Evolutionary conservation across 352 stramenopile genomes (phyloP), one percentile per base, ranked within the genome.

Genomic region (Phytophthora citrophthora): DNA sequence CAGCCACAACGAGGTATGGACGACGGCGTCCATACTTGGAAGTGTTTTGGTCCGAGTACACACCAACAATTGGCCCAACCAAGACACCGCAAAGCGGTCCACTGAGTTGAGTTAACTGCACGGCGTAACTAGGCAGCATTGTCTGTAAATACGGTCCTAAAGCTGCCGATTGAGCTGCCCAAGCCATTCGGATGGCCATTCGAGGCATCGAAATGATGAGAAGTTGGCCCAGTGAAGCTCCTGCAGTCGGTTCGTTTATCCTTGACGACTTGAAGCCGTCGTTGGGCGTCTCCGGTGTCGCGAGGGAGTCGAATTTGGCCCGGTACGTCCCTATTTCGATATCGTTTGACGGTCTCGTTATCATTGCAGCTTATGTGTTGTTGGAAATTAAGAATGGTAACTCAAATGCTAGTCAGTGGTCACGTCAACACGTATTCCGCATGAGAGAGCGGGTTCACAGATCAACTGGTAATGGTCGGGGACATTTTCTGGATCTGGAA

Each of bases 111-210:
- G 77, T 81, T 8, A 86, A 49, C 58, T 86, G 76, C 31, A 89
- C 80, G 10, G 73, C 70, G 39, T 73, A 86, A 1, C 64, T 43
- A 26, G 77, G 74, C 2, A 89, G 48, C 36, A 89, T 63, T 0
- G 71, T 83, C 26, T 75, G 58, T 15, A 89, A 62, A 55, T 86
- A 86, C 16, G 80, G 80, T 10, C 77, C 77, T 2, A 89, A 18
- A 5, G 77, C 80, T 13, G 76, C 72, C 77, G 72, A 89, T 48
- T 89, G 80, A 3, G 80, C 80, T 3, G 77, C 55, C 80, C 76
- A 89, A 0, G 77, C 76, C 77, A 89, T 88, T 36, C 76, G 70
- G 24, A 89, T 81, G 15, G 77, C 77, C 71, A 89, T 75, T 4
- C 76, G 76, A 11, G 77, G 77, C 48, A 85, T 68, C 10, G 77